Evolutionary conservation across 225 moss, liverwort and hornwort species (phyloP).

Genomic region (Physcomitrium patens): DNA sequence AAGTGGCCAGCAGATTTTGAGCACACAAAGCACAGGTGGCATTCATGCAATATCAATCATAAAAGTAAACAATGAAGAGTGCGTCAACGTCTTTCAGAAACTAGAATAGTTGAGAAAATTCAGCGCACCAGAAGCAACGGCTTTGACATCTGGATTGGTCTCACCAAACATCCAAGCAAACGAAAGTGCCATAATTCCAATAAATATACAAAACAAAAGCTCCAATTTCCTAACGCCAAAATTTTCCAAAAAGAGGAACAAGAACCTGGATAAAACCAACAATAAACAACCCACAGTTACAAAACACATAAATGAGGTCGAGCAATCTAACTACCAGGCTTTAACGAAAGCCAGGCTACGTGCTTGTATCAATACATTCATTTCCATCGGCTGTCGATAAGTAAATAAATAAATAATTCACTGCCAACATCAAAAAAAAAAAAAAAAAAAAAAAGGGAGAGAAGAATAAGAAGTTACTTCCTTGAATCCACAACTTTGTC

Average conservation of each 20-base stretch:
- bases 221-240: slow-evolving; percentile 90
- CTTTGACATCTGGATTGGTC: slow-evolving; percentile 62
- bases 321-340: slow-evolving; percentile 15
- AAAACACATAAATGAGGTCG: not conserved
- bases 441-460: too few relatives aligned
- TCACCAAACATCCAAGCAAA: slow-evolving; percentile 92
- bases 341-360: not conserved
- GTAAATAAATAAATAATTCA: not conserved
- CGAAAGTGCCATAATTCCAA: slow-evolving; percentile 77
- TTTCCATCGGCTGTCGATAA: not conserved
- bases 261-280: slow-evolving; percentile 54
- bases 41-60: not conserved
- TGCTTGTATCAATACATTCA: slow-evolving; percentile 7
- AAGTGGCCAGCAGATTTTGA: slow-evolving; percentile 12
- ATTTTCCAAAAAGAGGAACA: slow-evolving; percentile 76
- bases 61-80: not conserved
- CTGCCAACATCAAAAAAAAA: slow-evolving; percentile 3
- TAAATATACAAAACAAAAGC: slow-evolving; percentile 77
- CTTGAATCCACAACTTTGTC: not conserved
- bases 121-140: slow-evolving; percentile 64
- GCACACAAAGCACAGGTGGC: not conserved
- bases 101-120: not conserved
- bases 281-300: not conserved
- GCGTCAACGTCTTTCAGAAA: slow-evolving; percentile 14
- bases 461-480: too few relatives aligned